Evolutionary conservation across 2,329 filamentous ascomycete genomes (phyloP).

Genomic region (Geoglossum cookeanum): DNA sequence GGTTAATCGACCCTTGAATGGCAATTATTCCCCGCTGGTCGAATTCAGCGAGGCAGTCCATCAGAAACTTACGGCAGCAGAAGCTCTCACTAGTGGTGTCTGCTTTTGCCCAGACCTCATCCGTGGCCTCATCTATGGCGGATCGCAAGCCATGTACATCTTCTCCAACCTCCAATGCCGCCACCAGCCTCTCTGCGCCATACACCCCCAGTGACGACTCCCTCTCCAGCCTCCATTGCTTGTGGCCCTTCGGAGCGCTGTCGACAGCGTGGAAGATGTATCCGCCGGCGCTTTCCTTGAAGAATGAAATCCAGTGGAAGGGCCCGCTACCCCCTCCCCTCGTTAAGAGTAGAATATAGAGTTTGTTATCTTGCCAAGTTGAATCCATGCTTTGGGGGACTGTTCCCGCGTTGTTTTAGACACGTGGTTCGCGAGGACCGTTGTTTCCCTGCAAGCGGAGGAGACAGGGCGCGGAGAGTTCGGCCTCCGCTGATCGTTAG

Average conservation of each 20-base stretch:
- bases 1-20: not conserved
- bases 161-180: not conserved
- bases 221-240: not conserved
- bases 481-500: not conserved
- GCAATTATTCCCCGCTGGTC: conserved; percentile 1
- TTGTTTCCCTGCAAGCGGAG: not conserved
- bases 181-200: not conserved
- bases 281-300: not conserved
- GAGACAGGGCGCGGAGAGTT: not conserved
- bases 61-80: not conserved
- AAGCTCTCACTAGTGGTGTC: not conserved
- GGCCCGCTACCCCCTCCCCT: not conserved
- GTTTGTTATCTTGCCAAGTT: not conserved
- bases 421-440: not conserved
- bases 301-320: not conserved
- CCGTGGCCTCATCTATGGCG: conserved; percentile 1
- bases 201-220: not conserved
- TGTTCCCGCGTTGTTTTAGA: not conserved
- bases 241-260: not conserved
- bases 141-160: not conserved
- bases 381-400: not conserved
- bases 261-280: not conserved
- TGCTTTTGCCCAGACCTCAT: conserved; percentile 1
- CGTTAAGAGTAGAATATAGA: not conserved
- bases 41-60: conserved; percentile 1